These are phyloP conservation scores for Leishmania guyanensis DNA, from an alignment of 208 protist genomes.

Conservation along the genomic window DNA sequence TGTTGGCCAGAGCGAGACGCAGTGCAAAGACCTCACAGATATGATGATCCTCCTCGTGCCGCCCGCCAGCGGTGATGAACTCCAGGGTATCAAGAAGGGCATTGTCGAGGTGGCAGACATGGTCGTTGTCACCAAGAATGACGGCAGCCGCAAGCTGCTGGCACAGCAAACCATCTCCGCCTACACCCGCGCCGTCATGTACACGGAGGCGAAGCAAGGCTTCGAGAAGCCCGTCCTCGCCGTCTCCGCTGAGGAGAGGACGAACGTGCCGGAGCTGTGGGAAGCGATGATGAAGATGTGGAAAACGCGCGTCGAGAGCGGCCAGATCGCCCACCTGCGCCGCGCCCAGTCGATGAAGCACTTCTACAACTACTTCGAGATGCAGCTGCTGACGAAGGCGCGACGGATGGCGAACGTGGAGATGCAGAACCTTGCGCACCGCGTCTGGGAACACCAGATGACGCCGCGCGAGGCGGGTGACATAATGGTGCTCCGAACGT, in stretches of 20 bases:
- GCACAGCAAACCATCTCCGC: slow-evolving; percentile 52
- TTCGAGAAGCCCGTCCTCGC: slow-evolving; percentile 56
- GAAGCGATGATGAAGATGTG: slow-evolving; percentile 46
- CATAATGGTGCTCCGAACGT: slow-evolving; percentile 29
- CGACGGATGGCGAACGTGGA: slow-evolving; percentile 37
- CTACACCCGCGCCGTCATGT: slow-evolving; percentile 60
- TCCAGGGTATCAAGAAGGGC: slow-evolving; percentile 95
- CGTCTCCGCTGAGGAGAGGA: slow-evolving; percentile 42
- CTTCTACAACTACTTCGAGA: slow-evolving; percentile 61
- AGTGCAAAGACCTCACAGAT: slow-evolving; percentile 91
- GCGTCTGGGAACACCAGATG: slow-evolving; percentile 39
- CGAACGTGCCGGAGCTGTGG: slow-evolving; percentile 42
- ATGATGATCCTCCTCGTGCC: slow-evolving; percentile 92
- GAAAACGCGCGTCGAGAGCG: slow-evolving; percentile 29
- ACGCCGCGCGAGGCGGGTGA: slow-evolving; percentile 51
- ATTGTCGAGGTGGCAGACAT: slow-evolving; percentile 95
- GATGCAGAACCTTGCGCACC: slow-evolving; percentile 32
- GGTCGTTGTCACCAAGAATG: slow-evolving; percentile 95
- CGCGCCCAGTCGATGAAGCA: slow-evolving; percentile 44
- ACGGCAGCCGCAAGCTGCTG: slow-evolving; percentile 61
- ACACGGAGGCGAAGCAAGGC: slow-evolving; percentile 46
- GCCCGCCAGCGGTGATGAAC: slow-evolving; percentile 93
- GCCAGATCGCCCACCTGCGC: slow-evolving; percentile 39
- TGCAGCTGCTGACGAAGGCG: slow-evolving; percentile 45
- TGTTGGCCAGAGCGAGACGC: slow-evolving; percentile 91